Base-by-base conservation (phyloP, 495 filamentous ascomycete species). In the Gamarada debralockiae region DNA sequence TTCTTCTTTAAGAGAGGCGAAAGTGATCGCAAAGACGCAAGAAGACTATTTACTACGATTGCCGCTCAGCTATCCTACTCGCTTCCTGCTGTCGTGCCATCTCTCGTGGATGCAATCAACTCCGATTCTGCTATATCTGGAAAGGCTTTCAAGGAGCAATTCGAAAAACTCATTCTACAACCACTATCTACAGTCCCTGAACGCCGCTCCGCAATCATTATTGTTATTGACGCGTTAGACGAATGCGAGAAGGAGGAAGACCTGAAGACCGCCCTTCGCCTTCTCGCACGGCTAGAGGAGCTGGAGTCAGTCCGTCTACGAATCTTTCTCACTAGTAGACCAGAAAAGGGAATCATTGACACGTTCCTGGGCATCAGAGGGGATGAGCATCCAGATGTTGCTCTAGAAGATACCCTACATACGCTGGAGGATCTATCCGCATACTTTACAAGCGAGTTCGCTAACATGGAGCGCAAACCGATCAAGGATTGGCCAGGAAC, bases 401-500 rank as follows among this genome's bases (percentile, higher is more conserved):
- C 7, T 20, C 9, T 8, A 41, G 17, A 18, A n/a, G 7, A 8
- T 6, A 15, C 17, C 7, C 38, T 41, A 6, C 17, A 41, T 20
- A 6, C 7, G 17, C 7, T 41, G 12, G 12, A 13, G 38, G 38
- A 41, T 7, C 8, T 41, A 8, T 41, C 38, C 17, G 7, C 17
- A 41, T 41, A 10, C 17, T 15, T 41, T 8, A 18, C 6, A 20
- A 8, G 17, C 38, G 38, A 41, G 18, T 15, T 41, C 8, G 38
- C 17, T 41, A n/a, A 8, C 38, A 9, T 6, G 7, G 17, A 41
- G 7, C 38, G 18, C 6, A 6, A 41, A 20, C 17, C 17, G 17
- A 6, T 15, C 38, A 7, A 6, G 18, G 38, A 41, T 23, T 81
- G 75, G 76, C 76, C 73, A 14, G 65, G 63, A 2, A 23, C 63